These are phyloP conservation scores for Luffa aegyptiaca DNA, from an alignment of 306 rosid genomes.

Conservation along the genomic window DNA sequence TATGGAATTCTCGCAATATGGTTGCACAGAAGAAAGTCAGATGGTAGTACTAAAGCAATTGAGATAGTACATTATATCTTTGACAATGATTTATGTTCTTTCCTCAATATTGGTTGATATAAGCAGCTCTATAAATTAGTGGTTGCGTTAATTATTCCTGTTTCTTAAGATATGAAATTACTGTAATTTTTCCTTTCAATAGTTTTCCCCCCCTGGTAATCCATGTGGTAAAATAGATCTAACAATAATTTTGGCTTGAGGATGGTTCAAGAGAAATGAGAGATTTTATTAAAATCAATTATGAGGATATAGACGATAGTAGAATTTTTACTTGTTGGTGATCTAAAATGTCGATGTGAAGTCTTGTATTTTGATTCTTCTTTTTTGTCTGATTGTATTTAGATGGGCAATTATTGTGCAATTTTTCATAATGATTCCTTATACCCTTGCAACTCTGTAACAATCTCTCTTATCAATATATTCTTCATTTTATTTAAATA, in stretches of 20 bases:
- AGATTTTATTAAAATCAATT: background rate
- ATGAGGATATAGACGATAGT: background rate
- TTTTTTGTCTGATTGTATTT: background rate
- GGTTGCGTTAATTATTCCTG: background rate
- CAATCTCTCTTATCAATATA: background rate
- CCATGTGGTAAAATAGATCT: background rate
- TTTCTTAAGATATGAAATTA: background rate
- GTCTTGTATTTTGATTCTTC: background rate
- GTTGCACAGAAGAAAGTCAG: constrained; percentile 2
- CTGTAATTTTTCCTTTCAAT: background rate
- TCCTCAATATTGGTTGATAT: background rate
- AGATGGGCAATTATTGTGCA: background rate
- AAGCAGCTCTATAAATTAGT: background rate
- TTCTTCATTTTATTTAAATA: background rate
- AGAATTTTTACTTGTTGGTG: background rate
- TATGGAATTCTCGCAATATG: background rate
- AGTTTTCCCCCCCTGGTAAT: background rate
- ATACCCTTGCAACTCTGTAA: background rate
- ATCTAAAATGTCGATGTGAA: background rate
- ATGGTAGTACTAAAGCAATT: background rate
- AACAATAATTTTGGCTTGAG: background rate
- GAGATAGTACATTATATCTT: background rate
- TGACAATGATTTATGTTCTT: background rate
- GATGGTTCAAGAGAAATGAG: background rate
- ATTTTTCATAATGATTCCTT: background rate